Conservation (phyloP, 225 moss, liverwort and hornwort genomes). For the Pseudoscleropodium purum region DNA sequence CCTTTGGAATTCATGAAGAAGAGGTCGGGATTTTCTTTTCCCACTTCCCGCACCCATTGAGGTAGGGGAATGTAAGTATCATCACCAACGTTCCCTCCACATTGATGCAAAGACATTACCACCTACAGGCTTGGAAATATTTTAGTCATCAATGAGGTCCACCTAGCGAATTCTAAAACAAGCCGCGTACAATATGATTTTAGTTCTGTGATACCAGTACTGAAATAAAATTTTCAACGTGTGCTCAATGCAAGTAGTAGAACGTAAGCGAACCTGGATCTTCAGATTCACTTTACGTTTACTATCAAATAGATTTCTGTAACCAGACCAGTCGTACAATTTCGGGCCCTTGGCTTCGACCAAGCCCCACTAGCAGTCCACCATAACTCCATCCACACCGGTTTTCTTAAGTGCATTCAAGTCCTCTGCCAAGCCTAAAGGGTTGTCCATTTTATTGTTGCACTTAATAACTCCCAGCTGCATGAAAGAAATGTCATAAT, state of each 20-base stretch:
- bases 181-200: neutral
- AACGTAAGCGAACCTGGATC: slow-evolving; percentile 35
- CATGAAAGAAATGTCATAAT: neutral
- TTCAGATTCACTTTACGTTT: slow-evolving; percentile 50
- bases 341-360: slow-evolving; percentile 57
- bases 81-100: slow-evolving; percentile 61
- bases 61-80: slow-evolving; percentile 55
- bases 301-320: slow-evolving; percentile 37
- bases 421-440: slow-evolving; percentile 38
- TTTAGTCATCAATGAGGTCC: neutral
- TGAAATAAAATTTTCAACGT: neutral
- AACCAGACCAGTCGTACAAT: slow-evolving; percentile 55
- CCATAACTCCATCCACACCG: slow-evolving; percentile 71
- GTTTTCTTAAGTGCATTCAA: slow-evolving; percentile 44
- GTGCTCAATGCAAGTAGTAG: neutral
- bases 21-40: slow-evolving; percentile 50
- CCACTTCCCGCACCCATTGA: slow-evolving; percentile 57
- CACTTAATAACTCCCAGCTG: slow-evolving; percentile 61
- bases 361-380: slow-evolving; percentile 79
- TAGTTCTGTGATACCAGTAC: neutral
- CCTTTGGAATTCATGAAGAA: slow-evolving; percentile 55
- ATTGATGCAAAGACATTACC: slow-evolving; percentile 90
- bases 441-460: slow-evolving; percentile 43
- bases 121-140: slow-evolving; percentile 30
- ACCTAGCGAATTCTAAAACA: neutral